phyloP scores from a whole-genome alignment of 2,329 filamentous ascomycete species.

The Kalmusia sp. region DNA sequence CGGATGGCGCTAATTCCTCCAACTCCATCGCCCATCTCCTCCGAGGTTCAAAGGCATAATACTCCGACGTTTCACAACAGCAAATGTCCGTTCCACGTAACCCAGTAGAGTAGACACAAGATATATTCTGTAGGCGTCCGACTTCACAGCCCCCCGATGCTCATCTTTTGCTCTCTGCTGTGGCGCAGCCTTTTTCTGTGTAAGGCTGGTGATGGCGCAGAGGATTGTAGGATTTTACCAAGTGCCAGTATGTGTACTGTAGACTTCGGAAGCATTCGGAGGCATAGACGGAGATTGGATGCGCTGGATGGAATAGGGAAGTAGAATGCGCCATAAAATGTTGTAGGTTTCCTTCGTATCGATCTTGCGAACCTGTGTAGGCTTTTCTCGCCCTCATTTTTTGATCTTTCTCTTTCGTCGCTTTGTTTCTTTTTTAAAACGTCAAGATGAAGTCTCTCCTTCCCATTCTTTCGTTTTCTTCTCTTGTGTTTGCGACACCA shows the following conservation, averaged over 20 bases:
- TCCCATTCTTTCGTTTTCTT: not conserved
- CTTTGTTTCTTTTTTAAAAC: not conserved
- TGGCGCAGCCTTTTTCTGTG: not conserved
- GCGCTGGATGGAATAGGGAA: not conserved
- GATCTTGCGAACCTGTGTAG: no score
- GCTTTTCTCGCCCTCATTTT: no score
- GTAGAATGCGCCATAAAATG: not conserved
- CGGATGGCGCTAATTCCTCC: not conserved
- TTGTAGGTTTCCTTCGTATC: no score
- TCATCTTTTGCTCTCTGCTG: not conserved
- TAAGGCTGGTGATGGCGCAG: not conserved
- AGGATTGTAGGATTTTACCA: not conserved
- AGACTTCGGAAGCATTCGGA: not conserved
- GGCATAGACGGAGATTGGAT: not conserved
- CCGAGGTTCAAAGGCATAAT: not conserved
- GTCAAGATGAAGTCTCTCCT: not conserved
- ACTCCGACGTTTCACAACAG: slow-evolving; percentile 7
- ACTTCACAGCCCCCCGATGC: not conserved
- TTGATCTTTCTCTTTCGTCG: not conserved
- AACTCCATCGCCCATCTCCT: not conserved
- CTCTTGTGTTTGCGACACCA: not conserved
- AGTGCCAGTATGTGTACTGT: not conserved
- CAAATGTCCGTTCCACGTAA: not conserved
- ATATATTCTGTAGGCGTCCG: not conserved
- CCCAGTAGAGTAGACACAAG: not conserved